Evolutionary conservation across 129 eudicot genomes (phyloP), one percentile per base, ranked within the genome.

Genomic region (Cynara cardunculus): DNA sequence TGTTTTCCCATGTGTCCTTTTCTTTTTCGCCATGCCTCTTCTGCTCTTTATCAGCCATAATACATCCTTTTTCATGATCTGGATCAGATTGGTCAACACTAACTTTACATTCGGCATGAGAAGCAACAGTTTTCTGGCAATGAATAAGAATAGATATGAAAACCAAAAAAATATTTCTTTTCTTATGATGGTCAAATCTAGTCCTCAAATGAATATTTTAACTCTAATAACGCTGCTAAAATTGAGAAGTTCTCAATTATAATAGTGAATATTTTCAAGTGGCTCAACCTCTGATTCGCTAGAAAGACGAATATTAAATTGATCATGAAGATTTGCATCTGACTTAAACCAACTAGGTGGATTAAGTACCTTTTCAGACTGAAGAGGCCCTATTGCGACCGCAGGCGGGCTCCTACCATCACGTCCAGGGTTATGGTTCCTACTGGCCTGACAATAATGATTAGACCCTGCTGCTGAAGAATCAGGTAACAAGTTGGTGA

Each of bases 401-500:
- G 82, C 44, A 10, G 91, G 86, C 39, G 88, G 80, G 81, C 81
- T 78, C 84, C 85, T 82, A 75, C 80, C 91, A 76, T 86, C 87
- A 4, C 78, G 86, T 18, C 74, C 72, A 21, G 78, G 25, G 53
- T 73, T 83, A 81, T 84, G 61, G 78, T 88, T 88, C 79, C 91
- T 87, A 68, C 85, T 84, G 77, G 87, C 69, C 26, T 83, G 90
- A 71, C 90, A 84, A 82, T 71, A 71, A 79, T 83, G 87, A 77
- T 73, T 39, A 72, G 82, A 85, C 46, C 87, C 84, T 25, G 87
- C 95, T 21, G 89, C 79, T 44, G 87, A 72, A 83, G 86, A 28
- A 75, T 90, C 93, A 32, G 96, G 97, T 70, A 92, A 86, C 78
- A 94, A 92, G 74, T 87, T 89, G 79, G 89, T 83, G 88, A 94